A percentile compares a stretch with the other conserved stretches of the same genome.
Evolutionary conservation across 495 filamentous ascomycete species (phyloP).

Genomic region (Xylaria flabelliformis): DNA sequence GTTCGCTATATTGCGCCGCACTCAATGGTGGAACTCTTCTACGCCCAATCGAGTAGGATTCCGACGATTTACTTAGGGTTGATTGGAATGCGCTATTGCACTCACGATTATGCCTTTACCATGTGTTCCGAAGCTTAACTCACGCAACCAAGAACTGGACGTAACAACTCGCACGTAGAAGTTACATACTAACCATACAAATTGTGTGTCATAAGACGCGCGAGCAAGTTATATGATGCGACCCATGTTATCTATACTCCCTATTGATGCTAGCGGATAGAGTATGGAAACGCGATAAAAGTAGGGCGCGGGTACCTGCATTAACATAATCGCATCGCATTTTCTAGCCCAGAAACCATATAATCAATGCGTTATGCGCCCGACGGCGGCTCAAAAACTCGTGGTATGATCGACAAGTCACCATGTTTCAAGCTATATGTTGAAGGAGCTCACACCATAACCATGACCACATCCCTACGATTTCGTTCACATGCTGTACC

Average conservation of each 20-base stretch:
- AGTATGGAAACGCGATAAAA: background rate
- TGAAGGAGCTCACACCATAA: background rate
- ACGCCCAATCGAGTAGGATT: background rate
- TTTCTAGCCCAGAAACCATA: background rate
- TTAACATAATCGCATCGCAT: background rate
- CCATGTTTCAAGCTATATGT: background rate
- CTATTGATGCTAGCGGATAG: too few relatives aligned
- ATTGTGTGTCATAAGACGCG: background rate
- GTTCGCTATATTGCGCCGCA: background rate
- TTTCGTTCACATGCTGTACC: background rate
- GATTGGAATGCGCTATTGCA: background rate
- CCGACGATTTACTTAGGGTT: background rate
- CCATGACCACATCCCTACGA: background rate
- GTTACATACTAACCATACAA: background rate
- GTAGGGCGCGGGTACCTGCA: background rate
- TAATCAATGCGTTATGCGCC: background rate
- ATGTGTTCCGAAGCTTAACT: background rate
- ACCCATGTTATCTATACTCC: background rate
- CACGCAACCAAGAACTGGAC: background rate
- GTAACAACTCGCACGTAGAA: background rate
- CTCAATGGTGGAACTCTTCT: background rate
- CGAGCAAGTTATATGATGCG: background rate
- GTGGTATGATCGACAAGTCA: background rate
- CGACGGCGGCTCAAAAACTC: background rate
- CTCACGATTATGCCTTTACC: background rate